These are phyloP conservation scores for Helenozyma baotianmanensis DNA, from an alignment of 805 yeast species.

Conservation along the genomic window DNA sequence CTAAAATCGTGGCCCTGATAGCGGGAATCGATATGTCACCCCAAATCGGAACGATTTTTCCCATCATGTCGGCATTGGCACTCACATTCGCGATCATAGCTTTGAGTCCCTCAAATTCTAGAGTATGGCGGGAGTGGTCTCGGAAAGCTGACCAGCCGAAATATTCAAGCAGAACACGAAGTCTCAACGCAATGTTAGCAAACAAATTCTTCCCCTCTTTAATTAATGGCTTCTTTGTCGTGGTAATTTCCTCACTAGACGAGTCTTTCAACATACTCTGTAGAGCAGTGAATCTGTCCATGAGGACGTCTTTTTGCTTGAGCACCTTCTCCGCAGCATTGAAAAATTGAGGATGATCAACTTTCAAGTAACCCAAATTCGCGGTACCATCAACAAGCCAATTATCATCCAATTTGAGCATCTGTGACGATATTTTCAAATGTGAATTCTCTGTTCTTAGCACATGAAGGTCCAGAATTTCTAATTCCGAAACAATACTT, in stretches of 20 bases:
- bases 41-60: conserved; percentile 21
- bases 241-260: too few relatives aligned
- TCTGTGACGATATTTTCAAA: conserved; percentile 13
- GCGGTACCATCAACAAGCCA: conserved; percentile 13
- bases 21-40: conserved; percentile 43
- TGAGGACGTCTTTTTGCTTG: conserved; percentile 3
- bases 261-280: conserved; percentile 3
- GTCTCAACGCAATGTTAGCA: conserved; percentile 17
- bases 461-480: conserved; percentile 12
- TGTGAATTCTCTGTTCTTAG: conserved; percentile 26
- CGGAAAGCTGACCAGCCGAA: conserved; percentile 31
- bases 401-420: conserved; percentile 7
- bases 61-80: background rate
- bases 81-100: conserved; percentile 21
- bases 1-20: conserved; percentile 36
- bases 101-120: conserved; percentile 31
- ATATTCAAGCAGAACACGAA: conserved; percentile 28
- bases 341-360: conserved; percentile 22
- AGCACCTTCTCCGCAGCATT: conserved; percentile 15
- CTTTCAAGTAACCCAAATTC: conserved; percentile 28
- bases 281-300: conserved; percentile 6
- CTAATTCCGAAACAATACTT: conserved; percentile 15
- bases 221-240: too few relatives aligned
- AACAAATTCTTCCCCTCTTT: too few relatives aligned
- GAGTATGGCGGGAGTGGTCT: conserved; percentile 27